These are phyloP conservation scores for Populus hybrid DNA, from an alignment of 441 rosid genomes.

Conservation along the genomic window DNA sequence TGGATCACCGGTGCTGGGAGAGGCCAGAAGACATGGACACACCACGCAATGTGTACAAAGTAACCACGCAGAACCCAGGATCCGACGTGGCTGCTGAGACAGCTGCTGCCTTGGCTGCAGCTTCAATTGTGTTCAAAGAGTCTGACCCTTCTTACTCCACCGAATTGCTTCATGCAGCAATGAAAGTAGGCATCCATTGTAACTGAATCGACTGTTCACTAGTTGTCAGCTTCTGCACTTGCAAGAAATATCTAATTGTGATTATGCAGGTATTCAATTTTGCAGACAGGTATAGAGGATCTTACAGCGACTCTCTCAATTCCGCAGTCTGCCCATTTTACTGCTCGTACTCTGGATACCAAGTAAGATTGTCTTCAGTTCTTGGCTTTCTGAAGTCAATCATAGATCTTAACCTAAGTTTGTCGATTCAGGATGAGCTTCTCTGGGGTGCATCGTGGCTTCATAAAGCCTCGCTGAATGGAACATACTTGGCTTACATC, in stretches of 20 bases:
- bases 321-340: slow-evolving; percentile 74
- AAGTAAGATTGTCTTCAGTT: slow-evolving; percentile 25
- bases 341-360: slow-evolving; percentile 74
- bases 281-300: slow-evolving; percentile 62
- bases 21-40: slow-evolving; percentile 69
- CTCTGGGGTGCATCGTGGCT: slow-evolving; percentile 96
- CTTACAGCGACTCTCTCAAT: slow-evolving; percentile 60
- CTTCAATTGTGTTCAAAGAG: slow-evolving; percentile 63
- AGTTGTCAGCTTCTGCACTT: not conserved
- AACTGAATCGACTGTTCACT: not conserved
- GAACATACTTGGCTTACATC: slow-evolving; percentile 52
- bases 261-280: slow-evolving; percentile 50
- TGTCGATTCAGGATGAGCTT: slow-evolving; percentile 62
- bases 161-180: slow-evolving; percentile 52
- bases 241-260: not conserved
- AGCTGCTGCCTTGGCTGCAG: slow-evolving; percentile 69
- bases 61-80: slow-evolving; percentile 55
- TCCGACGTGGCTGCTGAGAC: slow-evolving; percentile 76
- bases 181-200: slow-evolving; percentile 27
- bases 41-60: too few species aligned
- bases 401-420: slow-evolving; percentile 2
- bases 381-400: not conserved
- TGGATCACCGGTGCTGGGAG: slow-evolving; percentile 42
- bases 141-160: slow-evolving; percentile 63
- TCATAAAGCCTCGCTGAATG: slow-evolving; percentile 63